Percentiles rank a stretch among this genome's conserved stretches.
These are phyloP conservation scores for Diplodia seriata DNA, from an alignment of 2,329 filamentous ascomycete species.

Conservation along the genomic window DNA sequence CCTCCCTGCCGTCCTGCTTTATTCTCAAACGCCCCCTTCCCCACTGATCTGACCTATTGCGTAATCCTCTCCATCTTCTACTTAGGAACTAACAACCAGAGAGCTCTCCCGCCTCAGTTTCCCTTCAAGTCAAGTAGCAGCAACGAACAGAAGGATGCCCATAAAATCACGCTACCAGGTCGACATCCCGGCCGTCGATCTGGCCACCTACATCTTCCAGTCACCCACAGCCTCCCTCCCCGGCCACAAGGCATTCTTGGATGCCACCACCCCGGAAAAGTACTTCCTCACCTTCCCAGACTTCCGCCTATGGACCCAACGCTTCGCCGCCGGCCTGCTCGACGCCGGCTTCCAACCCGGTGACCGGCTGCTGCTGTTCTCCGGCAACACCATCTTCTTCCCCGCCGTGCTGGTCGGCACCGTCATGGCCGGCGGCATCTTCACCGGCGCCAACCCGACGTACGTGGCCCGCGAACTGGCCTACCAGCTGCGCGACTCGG, in stretches of 20 bases:
- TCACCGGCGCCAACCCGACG: conserved; percentile 76
- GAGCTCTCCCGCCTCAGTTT: neutral
- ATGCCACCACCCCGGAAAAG: conserved; percentile 70
- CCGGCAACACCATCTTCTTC: conserved; percentile 76
- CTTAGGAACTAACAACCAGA: neutral
- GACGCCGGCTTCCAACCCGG: conserved; percentile 69
- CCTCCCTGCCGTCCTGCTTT: neutral
- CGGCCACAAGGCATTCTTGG: conserved; percentile 62
- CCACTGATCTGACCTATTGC: neutral
- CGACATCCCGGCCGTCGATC: conserved; percentile 54
- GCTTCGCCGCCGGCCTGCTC: conserved; percentile 71
- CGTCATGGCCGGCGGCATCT: conserved; percentile 79
- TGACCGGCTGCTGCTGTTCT: conserved; percentile 76
- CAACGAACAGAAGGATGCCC: conserved; percentile 49
- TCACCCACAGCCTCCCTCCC: conserved; percentile 57
- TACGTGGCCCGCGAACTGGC: conserved; percentile 75
- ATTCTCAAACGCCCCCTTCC: neutral
- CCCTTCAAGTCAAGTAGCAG: too few species aligned
- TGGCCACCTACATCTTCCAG: conserved; percentile 58
- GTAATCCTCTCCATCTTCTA: neutral
- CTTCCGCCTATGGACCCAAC: conserved; percentile 74
- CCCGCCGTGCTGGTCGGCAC: conserved; percentile 74
- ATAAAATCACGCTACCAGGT: conserved; percentile 59
- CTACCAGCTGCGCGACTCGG: conserved; percentile 76
- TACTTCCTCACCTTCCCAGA: conserved; percentile 69